Conservation (phyloP, 257 asterid genomes). For the Solanum bukasovii region DNA sequence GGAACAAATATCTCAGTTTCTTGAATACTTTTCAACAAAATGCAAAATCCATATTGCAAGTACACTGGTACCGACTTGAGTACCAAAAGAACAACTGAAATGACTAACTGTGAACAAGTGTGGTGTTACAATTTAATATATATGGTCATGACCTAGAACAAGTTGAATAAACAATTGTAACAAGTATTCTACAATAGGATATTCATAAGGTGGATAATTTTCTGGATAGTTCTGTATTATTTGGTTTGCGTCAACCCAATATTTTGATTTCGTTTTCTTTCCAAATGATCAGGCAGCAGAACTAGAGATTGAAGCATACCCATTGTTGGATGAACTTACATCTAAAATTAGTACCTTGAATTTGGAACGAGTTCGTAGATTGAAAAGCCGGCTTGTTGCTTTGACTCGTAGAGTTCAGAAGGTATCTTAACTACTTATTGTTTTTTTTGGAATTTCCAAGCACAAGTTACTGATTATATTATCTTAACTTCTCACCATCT, state of each 20-base stretch:
- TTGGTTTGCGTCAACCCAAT: background rate
- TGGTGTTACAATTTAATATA: background rate
- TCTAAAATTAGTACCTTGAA: slow-evolving; percentile 93
- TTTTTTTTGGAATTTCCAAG: background rate
- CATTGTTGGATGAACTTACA: slow-evolving; percentile 91
- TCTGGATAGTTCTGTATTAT: background rate
- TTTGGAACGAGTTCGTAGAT: slow-evolving; percentile 90
- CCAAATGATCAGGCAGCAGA: slow-evolving; percentile 72
- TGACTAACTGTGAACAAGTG: background rate
- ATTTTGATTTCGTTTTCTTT: background rate
- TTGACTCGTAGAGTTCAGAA: slow-evolving; percentile 95
- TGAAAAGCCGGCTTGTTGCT: slow-evolving; percentile 96
- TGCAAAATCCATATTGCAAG: background rate
- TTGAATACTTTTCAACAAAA: background rate
- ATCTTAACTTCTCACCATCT: background rate
- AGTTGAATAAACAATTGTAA: background rate
- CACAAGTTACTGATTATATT: slow-evolving; percentile 8
- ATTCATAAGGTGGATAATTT: background rate
- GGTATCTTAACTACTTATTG: slow-evolving; percentile 33
- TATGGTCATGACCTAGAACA: background rate
- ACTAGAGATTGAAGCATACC: slow-evolving; percentile 97
- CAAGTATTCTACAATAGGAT: background rate
- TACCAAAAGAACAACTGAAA: background rate
- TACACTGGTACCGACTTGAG: background rate
- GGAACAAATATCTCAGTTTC: background rate